Conservation (phyloP, 2,329 filamentous ascomycete genomes). For the Dothistroma pini region DNA sequence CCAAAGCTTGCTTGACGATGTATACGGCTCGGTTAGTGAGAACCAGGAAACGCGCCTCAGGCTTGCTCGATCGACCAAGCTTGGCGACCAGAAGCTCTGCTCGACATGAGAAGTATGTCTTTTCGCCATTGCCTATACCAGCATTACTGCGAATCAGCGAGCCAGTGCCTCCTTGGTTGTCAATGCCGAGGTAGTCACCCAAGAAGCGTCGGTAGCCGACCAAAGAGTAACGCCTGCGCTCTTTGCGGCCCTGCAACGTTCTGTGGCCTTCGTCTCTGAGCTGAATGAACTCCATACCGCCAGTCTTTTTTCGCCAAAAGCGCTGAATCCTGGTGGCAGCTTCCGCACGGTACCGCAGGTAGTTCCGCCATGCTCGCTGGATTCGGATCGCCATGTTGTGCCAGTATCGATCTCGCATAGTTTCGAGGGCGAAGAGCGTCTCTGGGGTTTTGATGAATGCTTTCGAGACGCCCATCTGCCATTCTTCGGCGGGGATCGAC, state of each 20-base stretch:
- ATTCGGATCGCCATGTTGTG: conserved; percentile 99
- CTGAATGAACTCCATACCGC: conserved; percentile 83
- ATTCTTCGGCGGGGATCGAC: conserved; percentile 90
- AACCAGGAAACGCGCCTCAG: conserved; percentile 77
- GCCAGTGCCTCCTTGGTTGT: conserved; percentile 73
- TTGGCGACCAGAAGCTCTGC: conserved; percentile 89
- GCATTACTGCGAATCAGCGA: conserved; percentile 74
- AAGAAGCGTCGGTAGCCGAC: conserved; percentile 88
- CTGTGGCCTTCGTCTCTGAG: conserved; percentile 83
- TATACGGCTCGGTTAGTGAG: conserved; percentile 81
- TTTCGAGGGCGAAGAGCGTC: conserved; percentile 91
- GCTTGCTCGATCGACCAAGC: conserved; percentile 93
- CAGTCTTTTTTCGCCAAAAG: conserved; percentile 91
- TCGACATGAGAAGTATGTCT: conserved; percentile 82
- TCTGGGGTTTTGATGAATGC: conserved; percentile 98
- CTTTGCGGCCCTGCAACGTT: conserved; percentile 79
- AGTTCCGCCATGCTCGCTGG: conserved; percentile 95
- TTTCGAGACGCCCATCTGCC: conserved; percentile 94
- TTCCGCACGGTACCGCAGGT: conserved; percentile 86
- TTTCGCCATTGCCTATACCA: conserved; percentile 65
- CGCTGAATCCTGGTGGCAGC: conserved; percentile 91
- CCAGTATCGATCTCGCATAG: conserved; percentile 98
- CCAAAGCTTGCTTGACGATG: conserved; percentile 77
- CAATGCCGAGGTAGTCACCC: conserved; percentile 90
- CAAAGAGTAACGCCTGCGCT: conserved; percentile 85